These are phyloP conservation scores for Massarina eburnea DNA, from an alignment of 2,329 filamentous ascomycete species.

Conservation along the genomic window DNA sequence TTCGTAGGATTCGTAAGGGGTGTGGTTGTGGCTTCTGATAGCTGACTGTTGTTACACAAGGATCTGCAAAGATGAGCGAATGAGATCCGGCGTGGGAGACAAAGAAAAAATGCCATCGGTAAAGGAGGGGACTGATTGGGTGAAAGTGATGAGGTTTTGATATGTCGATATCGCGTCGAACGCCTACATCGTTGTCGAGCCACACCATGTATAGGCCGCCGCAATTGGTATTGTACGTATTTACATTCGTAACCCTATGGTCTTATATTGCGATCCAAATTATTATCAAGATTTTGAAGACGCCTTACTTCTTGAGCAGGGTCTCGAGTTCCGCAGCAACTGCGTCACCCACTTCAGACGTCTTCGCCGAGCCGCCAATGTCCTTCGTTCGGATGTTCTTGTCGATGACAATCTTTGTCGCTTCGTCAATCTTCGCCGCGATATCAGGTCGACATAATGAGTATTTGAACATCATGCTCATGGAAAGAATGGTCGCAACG, in stretches of 20 bases:
- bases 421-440: slow-evolving; percentile 76
- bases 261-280: too few relatives aligned
- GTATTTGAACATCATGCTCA: slow-evolving; percentile 96
- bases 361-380: slow-evolving; percentile 75
- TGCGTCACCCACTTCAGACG: slow-evolving; percentile 79
- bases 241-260: too few relatives aligned
- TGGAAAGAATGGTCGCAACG: slow-evolving; percentile 84
- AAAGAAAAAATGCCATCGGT: neutral
- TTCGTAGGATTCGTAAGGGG: neutral
- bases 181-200: too few relatives aligned
- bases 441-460: slow-evolving; percentile 78
- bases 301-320: slow-evolving; percentile 53
- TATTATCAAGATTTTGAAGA: neutral
- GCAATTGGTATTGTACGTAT: neutral
- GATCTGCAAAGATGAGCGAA: neutral
- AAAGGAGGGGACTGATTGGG: neutral
- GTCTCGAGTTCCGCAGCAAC: slow-evolving; percentile 73
- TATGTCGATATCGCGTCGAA: too few relatives aligned
- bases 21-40: neutral
- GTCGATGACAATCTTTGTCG: slow-evolving; percentile 79
- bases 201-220: too few relatives aligned
- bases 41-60: neutral
- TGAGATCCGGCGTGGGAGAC: neutral
- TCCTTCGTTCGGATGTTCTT: slow-evolving; percentile 77
- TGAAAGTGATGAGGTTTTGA: neutral